A percentile compares a stretch with the other conserved stretches of the same genome.
Conservation (phyloP, 768 basidiomycete species). For the Tulasnella sp. region DNA sequence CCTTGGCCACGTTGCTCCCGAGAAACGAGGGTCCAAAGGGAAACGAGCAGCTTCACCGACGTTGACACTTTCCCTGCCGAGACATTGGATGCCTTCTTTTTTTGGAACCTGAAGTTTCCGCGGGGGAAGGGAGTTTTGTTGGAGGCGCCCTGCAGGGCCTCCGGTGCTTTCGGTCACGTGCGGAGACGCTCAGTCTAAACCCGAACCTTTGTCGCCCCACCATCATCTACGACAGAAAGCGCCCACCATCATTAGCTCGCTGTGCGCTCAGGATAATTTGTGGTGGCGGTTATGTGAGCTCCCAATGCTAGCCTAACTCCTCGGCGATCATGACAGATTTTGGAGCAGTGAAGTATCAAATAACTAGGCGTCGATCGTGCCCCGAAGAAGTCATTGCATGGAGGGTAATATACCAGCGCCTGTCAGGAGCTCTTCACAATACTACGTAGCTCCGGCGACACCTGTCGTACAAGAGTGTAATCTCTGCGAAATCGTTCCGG, state of each 20-base stretch:
- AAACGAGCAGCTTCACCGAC: too few species aligned
- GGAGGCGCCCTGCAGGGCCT: too few species aligned
- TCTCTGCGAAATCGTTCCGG: not conserved
- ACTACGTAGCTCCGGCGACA: not conserved
- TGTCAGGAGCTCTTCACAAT: not conserved
- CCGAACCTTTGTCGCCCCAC: not conserved
- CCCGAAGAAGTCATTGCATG: not conserved
- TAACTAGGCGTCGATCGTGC: not conserved
- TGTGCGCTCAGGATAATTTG: too few species aligned
- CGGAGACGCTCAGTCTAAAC: not conserved
- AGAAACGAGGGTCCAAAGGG: too few species aligned
- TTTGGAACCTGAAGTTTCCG: too few species aligned
- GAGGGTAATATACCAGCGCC: not conserved
- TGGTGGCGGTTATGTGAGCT: too few species aligned
- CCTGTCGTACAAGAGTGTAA: not conserved
- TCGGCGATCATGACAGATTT: not conserved
- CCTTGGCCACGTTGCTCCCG: too few species aligned
- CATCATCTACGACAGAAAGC: not conserved
- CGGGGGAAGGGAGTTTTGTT: too few species aligned
- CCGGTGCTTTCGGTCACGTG: too few species aligned
- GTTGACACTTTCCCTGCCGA: too few species aligned
- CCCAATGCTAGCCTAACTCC: not conserved
- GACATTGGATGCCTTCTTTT: too few species aligned
- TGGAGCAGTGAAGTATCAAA: not conserved
- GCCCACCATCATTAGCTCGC: not conserved